These are phyloP conservation scores for Cladosporium phlei DNA, from an alignment of 2,329 filamentous ascomycete species.

Conservation along the genomic window DNA sequence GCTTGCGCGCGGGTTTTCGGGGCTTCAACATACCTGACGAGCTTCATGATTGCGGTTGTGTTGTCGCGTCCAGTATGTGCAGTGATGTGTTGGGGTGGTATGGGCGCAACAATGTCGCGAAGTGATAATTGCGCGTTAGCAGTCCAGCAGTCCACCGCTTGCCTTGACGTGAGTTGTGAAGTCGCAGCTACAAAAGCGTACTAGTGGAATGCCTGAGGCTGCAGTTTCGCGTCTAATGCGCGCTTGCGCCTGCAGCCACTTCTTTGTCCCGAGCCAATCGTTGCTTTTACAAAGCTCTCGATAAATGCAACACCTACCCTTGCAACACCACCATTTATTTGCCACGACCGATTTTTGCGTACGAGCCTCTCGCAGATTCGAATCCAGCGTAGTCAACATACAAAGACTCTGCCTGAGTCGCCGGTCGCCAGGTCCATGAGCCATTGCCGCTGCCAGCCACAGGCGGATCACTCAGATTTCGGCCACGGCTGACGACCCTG, in stretches of 20 bases:
- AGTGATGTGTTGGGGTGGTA: not conserved
- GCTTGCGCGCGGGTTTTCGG: constrained; percentile 23
- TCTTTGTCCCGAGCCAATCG: constrained; percentile 7
- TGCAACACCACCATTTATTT: not conserved
- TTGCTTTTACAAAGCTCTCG: constrained; percentile 1
- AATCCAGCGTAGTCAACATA: not conserved
- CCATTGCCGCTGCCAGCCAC: not conserved
- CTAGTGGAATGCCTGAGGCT: not conserved
- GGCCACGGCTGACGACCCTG: not conserved
- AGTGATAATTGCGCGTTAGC: too few relatives aligned
- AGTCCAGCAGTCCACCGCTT: not conserved
- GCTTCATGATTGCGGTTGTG: constrained; percentile 69
- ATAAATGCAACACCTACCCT: not conserved
- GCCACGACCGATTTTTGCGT: not conserved
- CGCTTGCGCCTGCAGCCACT: constrained; percentile 5
- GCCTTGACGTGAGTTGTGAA: not conserved
- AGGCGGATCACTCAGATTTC: not conserved
- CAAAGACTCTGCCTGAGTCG: constrained; percentile 4
- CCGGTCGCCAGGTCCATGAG: not conserved
- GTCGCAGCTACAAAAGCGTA: too few relatives aligned
- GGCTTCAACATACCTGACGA: constrained; percentile 71
- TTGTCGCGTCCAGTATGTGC: not conserved
- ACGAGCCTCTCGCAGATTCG: not conserved
- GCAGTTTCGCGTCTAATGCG: constrained; percentile 1
- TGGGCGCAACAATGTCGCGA: too few relatives aligned